Base-by-base conservation (phyloP, 2,329 filamentous ascomycete genomes). In the Whalleya microplaca region DNA sequence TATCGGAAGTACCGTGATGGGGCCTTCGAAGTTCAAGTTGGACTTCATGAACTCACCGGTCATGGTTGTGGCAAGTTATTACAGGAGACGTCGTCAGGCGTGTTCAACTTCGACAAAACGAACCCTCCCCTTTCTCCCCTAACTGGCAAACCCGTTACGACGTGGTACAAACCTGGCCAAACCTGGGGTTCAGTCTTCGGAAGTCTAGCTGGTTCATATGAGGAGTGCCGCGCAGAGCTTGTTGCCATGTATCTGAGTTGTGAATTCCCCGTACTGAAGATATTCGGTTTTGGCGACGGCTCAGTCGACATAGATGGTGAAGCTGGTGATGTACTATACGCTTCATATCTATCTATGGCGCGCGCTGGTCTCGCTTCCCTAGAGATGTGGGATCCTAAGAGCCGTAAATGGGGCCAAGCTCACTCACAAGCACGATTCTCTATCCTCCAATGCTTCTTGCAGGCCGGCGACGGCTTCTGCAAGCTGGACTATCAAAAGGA, bases 181-280 rank as follows among this genome's bases (percentile, higher is more conserved):
- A 98, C 94, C 0, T 98, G 93, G 93, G 90, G 91, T 53, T 92
- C 88, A 4, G 91, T 96, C 0, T 98, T 98, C 69, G 92, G 93
- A 21, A 85, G 90, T 58, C 85, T 96, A 62, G 92, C 93, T 40
- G 91, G 89, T 2, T 91, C 88, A 16, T 97, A 96, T 69, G 94
- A 98, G 75, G 94, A 98, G 75, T 98, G 94, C 73, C 87, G 94
- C 53, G 94, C 94, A 3, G 94, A 98, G 73, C 90, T 92, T 67
- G 93, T 97, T 10, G 94, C 93, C 49, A 96, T 97, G 92, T 88
- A 87, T 42, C 80, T 98, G 52, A 71, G 88, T 69, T 96, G 93
- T 74, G 93, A 97, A 68, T 96, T 96, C 70, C 82, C 86, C 10
- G 91, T 96, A 48, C 82, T 98, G 19, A 84, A 92, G 72, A 94